Conservation (phyloP, 1,139 yeast species). For the Protomyces lactucae-debilis region DNA sequence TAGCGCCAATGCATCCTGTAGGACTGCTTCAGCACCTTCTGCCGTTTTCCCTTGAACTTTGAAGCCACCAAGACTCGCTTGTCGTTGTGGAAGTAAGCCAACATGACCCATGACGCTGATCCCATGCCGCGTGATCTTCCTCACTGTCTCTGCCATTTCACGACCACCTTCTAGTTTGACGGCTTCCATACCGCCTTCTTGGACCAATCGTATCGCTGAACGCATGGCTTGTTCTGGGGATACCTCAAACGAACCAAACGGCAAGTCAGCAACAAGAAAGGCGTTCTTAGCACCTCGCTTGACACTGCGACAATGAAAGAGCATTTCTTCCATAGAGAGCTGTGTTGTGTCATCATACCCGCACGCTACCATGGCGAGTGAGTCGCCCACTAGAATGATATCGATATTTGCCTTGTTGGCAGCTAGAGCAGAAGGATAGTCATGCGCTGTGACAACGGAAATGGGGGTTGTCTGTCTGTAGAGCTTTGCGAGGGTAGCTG, state of each 20-base stretch:
- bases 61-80: slow-evolving; percentile 76
- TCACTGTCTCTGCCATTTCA: slow-evolving; percentile 50
- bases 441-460: slow-evolving; percentile 73
- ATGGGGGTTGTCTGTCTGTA: slow-evolving; percentile 52
- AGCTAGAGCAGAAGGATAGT: slow-evolving; percentile 66
- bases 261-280: slow-evolving; percentile 77
- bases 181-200: slow-evolving; percentile 61
- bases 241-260: slow-evolving; percentile 78
- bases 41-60: slow-evolving; percentile 71
- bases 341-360: slow-evolving; percentile 52
- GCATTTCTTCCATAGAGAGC: slow-evolving; percentile 49
- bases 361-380: slow-evolving; percentile 83
- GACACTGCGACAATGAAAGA: slow-evolving; percentile 72
- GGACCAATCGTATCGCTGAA: slow-evolving; percentile 58
- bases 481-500: slow-evolving; percentile 46
- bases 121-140: slow-evolving; percentile 57
- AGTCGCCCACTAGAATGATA: slow-evolving; percentile 78
- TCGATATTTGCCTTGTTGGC: slow-evolving; percentile 70
- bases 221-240: slow-evolving; percentile 60
- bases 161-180: slow-evolving; percentile 84
- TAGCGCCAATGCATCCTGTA: slow-evolving; percentile 62
- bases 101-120: slow-evolving; percentile 90
- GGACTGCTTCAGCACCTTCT: slow-evolving; percentile 49
- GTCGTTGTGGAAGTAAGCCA: slow-evolving; percentile 87
- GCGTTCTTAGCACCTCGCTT: slow-evolving; percentile 58